Base-by-base conservation (phyloP, 1,284 basidiomycete genomes). In the Porodaedalea pini region DNA sequence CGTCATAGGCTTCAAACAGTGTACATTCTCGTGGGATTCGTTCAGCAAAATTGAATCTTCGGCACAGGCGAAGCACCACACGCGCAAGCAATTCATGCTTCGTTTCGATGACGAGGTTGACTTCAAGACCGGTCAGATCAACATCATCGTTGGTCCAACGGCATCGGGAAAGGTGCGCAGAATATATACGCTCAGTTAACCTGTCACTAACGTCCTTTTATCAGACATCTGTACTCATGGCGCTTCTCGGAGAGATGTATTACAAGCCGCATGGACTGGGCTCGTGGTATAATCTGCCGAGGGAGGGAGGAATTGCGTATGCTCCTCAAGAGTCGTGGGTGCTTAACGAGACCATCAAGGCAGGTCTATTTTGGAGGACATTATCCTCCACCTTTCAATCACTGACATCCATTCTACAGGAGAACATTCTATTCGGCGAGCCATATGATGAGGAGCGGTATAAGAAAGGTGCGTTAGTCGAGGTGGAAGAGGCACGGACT, bases 251-350 rank as follows among this genome's bases (percentile, higher is more conserved):
- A 25, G 58, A 59, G 21, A 59, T 59, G 58, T 59, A 59, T 23
- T 59, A 51, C 31, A 59, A 59, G 25, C 27, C 47, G 7, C 53
- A 56, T 37, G 54, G 58, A 5, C 51, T 66, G 25, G 71, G 68
- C 5, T 68, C 74, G 0, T 75, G 73, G 64, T 78, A 71, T 65
- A 71, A 73, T 50, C 68, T 79, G 2, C 77, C 77, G 7, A 68
- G 76, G 6, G 68, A 71, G 11, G 73, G 72, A 2, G 78, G 76
- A 4, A 71, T 80, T 5, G 71, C 73, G 2, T 79, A 75, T 62
- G 75, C 74, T 2, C 74, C 74, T 1, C 76, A 79, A 61, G 74
- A 77, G 59, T 69, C 70, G 21, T 78, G 78, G 76, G 73, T 69
- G 13, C 59, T 61, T 25, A 67, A 75, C 70, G 75, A 70, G 43